Conservation (phyloP, 176 grass and related monocot species). For the Oryza glaberrima region DNA sequence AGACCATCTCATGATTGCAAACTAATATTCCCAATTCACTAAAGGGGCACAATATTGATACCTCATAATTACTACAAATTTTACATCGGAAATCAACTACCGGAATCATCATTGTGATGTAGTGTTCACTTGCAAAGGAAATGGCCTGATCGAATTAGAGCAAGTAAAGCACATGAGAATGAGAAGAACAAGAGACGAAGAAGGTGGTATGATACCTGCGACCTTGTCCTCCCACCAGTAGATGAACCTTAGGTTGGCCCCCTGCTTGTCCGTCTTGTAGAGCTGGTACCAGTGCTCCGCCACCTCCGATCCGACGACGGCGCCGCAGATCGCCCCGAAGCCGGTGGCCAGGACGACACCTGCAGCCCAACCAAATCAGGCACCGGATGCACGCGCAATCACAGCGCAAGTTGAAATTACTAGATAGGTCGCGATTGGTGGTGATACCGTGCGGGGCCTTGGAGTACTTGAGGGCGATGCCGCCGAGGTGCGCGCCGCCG, state of each 20-base stretch:
- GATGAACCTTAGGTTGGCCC: constrained; percentile 87
- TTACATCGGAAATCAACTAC: background rate
- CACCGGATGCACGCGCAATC: too few relatives aligned
- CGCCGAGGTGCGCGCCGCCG: constrained; percentile 81
- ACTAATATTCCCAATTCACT: background rate
- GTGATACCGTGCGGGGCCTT: constrained; percentile 88
- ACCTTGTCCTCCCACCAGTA: constrained; percentile 99
- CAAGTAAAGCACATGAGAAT: background rate
- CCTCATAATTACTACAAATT: background rate
- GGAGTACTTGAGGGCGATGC: constrained; percentile 80
- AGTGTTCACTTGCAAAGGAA: background rate
- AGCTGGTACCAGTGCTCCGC: constrained; percentile 92
- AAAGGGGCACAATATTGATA: background rate
- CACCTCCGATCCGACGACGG: constrained; percentile 78
- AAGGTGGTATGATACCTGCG: constrained; percentile 55
- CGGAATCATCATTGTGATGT: background rate
- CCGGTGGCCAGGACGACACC: constrained; percentile 80
- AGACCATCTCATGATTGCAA: background rate
- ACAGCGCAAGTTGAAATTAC: background rate
- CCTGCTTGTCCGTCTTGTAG: constrained; percentile 92
- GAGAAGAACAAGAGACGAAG: background rate
- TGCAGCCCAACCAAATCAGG: constrained; percentile 32
- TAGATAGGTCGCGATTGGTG: background rate
- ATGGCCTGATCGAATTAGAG: background rate
- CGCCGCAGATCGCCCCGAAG: constrained; percentile 79